These are phyloP conservation scores for Vaccinium darrowii DNA, from an alignment of 148 eudicot genomes.

Conservation along the genomic window DNA sequence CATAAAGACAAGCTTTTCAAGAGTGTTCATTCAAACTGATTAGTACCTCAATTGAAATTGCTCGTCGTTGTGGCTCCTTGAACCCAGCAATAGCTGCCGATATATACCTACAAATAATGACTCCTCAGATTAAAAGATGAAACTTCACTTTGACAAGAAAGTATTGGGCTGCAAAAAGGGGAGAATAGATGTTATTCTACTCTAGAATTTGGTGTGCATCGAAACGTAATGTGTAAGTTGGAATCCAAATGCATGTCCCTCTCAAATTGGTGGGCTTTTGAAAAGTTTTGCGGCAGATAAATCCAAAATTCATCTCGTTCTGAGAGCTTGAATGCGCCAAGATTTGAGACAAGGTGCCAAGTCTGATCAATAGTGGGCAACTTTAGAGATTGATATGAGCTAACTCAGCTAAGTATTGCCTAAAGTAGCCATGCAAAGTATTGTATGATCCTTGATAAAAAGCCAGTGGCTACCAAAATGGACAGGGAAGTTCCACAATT, in stretches of 20 bases:
- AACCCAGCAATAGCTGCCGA: constrained; percentile 61
- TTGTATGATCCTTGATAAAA: not conserved
- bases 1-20: not conserved
- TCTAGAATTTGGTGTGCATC: not conserved
- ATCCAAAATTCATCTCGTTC: not conserved
- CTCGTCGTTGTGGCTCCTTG: constrained; percentile 62
- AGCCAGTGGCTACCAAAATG: not conserved
- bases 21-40: not conserved
- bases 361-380: not conserved
- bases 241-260: not conserved
- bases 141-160: not conserved
- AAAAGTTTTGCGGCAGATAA: not conserved
- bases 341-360: not conserved
- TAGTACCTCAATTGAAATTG: constrained; percentile 71
- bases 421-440: not conserved
- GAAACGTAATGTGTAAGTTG: not conserved
- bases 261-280: not conserved
- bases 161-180: not conserved
- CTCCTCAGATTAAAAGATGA: not conserved
- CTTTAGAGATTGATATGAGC: not conserved
- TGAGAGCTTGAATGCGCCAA: not conserved
- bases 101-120: constrained; percentile 44
- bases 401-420: not conserved
- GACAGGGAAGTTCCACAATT: no score
- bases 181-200: not conserved